Base-by-base conservation (phyloP, 495 filamentous ascomycete species). In the Talaromyces borbonicus region DNA sequence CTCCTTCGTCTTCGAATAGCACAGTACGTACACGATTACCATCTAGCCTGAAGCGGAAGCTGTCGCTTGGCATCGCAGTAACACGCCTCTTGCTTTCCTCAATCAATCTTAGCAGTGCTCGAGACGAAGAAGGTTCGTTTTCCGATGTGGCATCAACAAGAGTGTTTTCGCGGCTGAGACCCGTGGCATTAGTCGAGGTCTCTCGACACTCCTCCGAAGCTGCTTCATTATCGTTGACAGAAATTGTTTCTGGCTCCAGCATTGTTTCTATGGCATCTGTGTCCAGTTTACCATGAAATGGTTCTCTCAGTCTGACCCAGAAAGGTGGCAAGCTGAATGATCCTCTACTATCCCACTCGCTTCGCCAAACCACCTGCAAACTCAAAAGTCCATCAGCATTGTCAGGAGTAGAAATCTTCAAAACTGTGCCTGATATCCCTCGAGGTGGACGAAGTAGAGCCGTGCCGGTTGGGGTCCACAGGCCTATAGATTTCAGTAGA, bases 401-500 rank as follows among this genome's bases (percentile, higher is more conserved):
- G 49, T 81, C 77, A 6, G 79, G 55, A 4, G 72, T 63, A 1
- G 73, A 70, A 26, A 83, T 68, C n/a, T 65, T 70, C 47, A 83
- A 48, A 4, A 75, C 72, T 5, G 66, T 62, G 40, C 75, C 71
- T 3, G 25, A 26, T 12, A 41, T n/a, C 5, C 36, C 36, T 18
- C 14, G 23, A 0, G 80, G 78, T 2, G 67, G 68, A 26, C 69
- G 60, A 58, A 83, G 66, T 48, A 84, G 53, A 4, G 67, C 58
- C 25, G 78, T 81, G 8, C 78, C 79, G 0, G 68, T 72, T 0
- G 80, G 79, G 12, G 78, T 78, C 80, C 79, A 82, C 5, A 83
- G 49, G 6, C 80, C 79, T 4, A 74, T 74, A 8, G 69, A 67
- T 40, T 77, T 61, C 46, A 83, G 48, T 49, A 80, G 62, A 24